These are phyloP conservation scores for Geotrichum histeridarum DNA, from an alignment of 1,139 yeast genomes.

Conservation along the genomic window DNA sequence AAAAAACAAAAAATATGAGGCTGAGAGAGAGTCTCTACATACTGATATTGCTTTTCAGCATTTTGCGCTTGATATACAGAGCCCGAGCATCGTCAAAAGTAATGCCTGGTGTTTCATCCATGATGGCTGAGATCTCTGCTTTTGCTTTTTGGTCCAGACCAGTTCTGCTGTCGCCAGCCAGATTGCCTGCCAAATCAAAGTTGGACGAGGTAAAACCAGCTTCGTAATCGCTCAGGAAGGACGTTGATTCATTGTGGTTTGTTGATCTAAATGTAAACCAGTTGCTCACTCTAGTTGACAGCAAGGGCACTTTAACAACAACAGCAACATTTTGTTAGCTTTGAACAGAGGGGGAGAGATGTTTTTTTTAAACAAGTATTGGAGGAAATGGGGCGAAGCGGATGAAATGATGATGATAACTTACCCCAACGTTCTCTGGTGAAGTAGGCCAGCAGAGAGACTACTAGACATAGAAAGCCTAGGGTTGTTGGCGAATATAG, in stretches of 20 bases:
- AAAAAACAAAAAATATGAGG: background rate
- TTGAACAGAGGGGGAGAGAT: too few species aligned
- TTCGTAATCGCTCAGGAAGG: constrained; percentile 48
- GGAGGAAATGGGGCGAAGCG: too few species aligned
- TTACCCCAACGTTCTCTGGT: constrained; percentile 2
- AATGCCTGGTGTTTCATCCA: constrained; percentile 46
- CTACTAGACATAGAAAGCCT: background rate
- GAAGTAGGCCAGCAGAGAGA: background rate
- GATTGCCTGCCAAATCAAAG: constrained; percentile 50
- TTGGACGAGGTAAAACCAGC: constrained; percentile 59
- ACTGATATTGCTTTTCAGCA: constrained; percentile 53
- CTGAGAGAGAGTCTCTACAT: background rate
- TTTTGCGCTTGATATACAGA: constrained; percentile 44
- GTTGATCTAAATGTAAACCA: too few species aligned
- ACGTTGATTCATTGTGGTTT: background rate
- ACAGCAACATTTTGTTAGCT: too few species aligned
- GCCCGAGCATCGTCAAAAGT: constrained; percentile 70
- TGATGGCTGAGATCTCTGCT: constrained; percentile 47
- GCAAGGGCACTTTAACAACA: too few species aligned
- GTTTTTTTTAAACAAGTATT: too few species aligned
- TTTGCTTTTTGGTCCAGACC: constrained; percentile 60
- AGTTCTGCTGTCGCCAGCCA: constrained; percentile 49
- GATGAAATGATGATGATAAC: too few species aligned
- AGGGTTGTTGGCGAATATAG: background rate
- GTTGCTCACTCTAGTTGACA: too few species aligned